Base-by-base conservation (phyloP, 208 protist species). In the Crithidia acanthocephali region DNA sequence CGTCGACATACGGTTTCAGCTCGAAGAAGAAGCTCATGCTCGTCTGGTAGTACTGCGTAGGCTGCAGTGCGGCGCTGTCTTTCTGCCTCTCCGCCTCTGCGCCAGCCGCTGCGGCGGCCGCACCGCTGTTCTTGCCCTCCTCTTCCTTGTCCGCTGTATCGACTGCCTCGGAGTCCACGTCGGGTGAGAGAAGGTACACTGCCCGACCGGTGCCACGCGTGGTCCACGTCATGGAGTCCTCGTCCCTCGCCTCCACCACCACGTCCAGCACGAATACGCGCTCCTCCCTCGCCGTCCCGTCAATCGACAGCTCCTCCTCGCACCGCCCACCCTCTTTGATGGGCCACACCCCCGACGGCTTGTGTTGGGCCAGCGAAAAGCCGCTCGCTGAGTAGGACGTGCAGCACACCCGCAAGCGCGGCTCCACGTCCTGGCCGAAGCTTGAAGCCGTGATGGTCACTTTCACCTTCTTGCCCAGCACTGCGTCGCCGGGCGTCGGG, bases 11-110 rank as follows among this genome's bases (percentile, higher is more conserved):
- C 0, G 60, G 13, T n/a, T 53, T n/a, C 20, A 80, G 56, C 62
- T 80, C 71, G 48, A 72, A 79, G 51, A 79, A 75, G 10, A 79
- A 42, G 22, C 57, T 70, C 51, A 74, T n/a, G 9, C 44, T 61
- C 2, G 37, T 58, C 20, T 56, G 44, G 51, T 66, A 75, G 33
- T 32, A 25, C 7, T 44, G n/a, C 2, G 16, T 2, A 7, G 53
- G 48, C 27, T 56, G 67, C 58, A 57, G 20, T 5, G 37, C 53
- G 51, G 58, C 35, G 11, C 28, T 47, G 7, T 55, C 20, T 9
- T 44, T 44, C n/a, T 6, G 18, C 35, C 18, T 51, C 27, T 63
- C 52, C 13, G 22, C 25, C 10, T 40, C 51, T 13, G 42, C 42
- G n/a, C 30, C 20, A 20, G 57, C 32, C 1, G 33, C 37, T 22